Conservation (phyloP, 2,329 filamentous ascomycete species). For the Paecilomyces sp. region DNA sequence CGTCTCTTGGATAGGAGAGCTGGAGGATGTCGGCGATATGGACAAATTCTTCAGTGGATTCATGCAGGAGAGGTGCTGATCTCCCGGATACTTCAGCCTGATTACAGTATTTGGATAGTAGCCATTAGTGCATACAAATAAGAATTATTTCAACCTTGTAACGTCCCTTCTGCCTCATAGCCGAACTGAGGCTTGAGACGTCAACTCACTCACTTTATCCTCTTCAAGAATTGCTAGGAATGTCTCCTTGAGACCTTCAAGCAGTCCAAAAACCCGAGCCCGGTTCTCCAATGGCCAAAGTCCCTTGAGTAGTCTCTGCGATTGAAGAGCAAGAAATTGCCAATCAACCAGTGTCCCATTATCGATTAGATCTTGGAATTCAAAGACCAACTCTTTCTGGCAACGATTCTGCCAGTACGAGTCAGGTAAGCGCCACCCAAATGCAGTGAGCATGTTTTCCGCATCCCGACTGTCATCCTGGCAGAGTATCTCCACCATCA, state of each 20-base stretch:
- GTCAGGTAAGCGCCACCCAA: constrained; percentile 7
- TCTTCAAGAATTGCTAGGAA: neutral
- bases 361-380: constrained; percentile 6
- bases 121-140: too few relatives aligned
- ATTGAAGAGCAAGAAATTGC: constrained; percentile 6
- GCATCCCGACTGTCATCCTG: neutral
- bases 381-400: constrained; percentile 7
- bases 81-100: neutral
- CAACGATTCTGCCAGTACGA: constrained; percentile 7
- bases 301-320: constrained; percentile 5
- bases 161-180: too few relatives aligned
- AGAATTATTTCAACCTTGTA: too few relatives aligned
- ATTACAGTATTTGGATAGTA: neutral
- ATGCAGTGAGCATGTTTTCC: constrained; percentile 6
- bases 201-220: neutral
- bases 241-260: neutral
- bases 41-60: neutral
- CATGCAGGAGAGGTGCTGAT: neutral
- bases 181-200: too few relatives aligned
- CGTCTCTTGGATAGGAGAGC: constrained; percentile 27
- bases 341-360: constrained; percentile 3
- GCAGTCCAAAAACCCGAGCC: neutral
- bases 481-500: neutral
- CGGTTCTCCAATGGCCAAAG: neutral
- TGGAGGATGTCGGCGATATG: neutral